phyloP scores from a whole-genome alignment of 345 rosid genomes.

The Populus tremula region DNA sequence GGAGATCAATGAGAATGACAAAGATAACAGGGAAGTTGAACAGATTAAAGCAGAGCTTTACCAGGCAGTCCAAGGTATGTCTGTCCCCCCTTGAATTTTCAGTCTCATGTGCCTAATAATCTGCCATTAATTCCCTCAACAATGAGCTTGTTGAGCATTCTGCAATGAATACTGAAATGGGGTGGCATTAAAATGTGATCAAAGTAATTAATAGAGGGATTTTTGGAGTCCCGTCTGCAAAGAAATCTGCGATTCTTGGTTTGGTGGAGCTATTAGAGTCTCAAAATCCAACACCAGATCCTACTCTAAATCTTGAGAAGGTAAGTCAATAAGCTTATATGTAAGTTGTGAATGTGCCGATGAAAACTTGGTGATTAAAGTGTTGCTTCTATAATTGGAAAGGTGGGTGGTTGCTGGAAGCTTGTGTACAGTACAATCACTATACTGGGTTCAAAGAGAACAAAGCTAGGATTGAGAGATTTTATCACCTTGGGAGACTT shows the following conservation, averaged over 20 bases:
- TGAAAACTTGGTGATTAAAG: not conserved
- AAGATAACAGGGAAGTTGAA: conserved; percentile 10
- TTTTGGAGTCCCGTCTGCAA: conserved; percentile 66
- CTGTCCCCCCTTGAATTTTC: conserved; percentile 5
- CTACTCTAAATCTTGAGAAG: conserved; percentile 59
- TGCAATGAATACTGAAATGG: not conserved
- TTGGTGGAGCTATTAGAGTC: conserved; percentile 63
- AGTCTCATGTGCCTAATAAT: not conserved
- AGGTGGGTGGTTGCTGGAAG: conserved; percentile 82
- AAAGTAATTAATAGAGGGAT: conserved; percentile 78
- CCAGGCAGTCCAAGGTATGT: conserved; percentile 44
- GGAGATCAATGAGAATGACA: conserved; percentile 2
- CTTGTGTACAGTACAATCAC: conserved; percentile 76
- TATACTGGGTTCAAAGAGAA: conserved; percentile 72
- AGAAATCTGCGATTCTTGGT: conserved; percentile 57
- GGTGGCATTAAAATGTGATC: not conserved
- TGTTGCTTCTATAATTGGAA: conserved; percentile 19
- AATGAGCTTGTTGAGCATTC: not conserved
- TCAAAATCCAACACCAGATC: conserved; percentile 78
- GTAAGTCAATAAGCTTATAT: conserved; percentile 15
- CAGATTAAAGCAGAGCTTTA: conserved; percentile 54
- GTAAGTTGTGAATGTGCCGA: not conserved
- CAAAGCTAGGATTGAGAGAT: conserved; percentile 81
- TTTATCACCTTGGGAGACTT: conserved; percentile 76
- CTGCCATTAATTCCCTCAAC: not conserved